Conservation (phyloP, 169 alveolate genomes). For the Cryptosporidium parvum region DNA sequence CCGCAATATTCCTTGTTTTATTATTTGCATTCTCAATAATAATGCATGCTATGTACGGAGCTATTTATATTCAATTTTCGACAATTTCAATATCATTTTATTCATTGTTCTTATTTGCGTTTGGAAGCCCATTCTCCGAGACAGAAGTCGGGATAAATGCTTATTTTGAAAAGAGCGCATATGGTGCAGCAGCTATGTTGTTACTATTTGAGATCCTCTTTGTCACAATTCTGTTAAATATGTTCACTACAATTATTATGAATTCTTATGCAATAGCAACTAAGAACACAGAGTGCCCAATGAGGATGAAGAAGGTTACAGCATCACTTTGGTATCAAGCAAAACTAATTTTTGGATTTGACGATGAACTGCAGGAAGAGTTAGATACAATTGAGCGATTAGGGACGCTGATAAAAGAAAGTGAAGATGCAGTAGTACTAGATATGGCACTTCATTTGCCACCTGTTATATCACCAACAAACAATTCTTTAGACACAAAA, state of each 20-base stretch:
- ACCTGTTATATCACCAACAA: slow-evolving; percentile 47
- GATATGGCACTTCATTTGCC: slow-evolving; percentile 76
- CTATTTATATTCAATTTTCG: slow-evolving; percentile 70
- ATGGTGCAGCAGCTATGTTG: slow-evolving; percentile 75
- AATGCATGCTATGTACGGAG: slow-evolving; percentile 76
- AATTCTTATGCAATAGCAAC: slow-evolving; percentile 71
- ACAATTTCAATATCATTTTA: slow-evolving; percentile 70
- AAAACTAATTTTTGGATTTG: slow-evolving; percentile 57
- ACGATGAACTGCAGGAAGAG: slow-evolving; percentile 58
- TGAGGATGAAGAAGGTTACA: slow-evolving; percentile 73
- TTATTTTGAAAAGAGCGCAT: slow-evolving; percentile 69
- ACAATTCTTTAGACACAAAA: neutral
- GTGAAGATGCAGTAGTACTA: slow-evolving; percentile 72
- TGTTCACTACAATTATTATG: slow-evolving; percentile 75
- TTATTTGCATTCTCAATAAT: slow-evolving; percentile 62
- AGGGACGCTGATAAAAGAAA: slow-evolving; percentile 29
- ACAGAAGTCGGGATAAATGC: slow-evolving; percentile 57
- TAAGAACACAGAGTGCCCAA: slow-evolving; percentile 53
- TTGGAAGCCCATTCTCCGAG: slow-evolving; percentile 66
- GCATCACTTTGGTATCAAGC: slow-evolving; percentile 76
- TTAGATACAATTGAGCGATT: slow-evolving; percentile 58
- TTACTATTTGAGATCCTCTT: slow-evolving; percentile 63
- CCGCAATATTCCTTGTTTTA: slow-evolving; percentile 50
- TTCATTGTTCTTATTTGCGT: slow-evolving; percentile 56
- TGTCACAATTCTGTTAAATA: slow-evolving; percentile 53